Conservation (phyloP, 768 basidiomycete species). For the Tricholoma furcatifolium region DNA sequence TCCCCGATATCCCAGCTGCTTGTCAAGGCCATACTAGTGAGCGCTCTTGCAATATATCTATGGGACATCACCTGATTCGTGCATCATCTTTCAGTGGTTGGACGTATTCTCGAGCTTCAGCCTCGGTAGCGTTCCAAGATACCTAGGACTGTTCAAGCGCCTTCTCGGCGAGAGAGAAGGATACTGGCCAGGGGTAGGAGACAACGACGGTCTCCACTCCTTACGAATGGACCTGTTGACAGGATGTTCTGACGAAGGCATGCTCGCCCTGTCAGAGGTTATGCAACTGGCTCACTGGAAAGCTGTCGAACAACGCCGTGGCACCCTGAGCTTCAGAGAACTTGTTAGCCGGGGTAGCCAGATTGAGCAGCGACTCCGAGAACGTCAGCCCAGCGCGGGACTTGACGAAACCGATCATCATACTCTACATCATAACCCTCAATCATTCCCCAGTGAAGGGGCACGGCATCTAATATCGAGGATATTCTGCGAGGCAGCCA, state of each 20-base stretch:
- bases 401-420: slow-evolving; percentile 31
- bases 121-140: slow-evolving; percentile 59
- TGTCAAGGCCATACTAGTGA: slow-evolving; percentile 72
- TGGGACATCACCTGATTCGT: slow-evolving; percentile 16
- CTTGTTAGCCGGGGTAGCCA: slow-evolving; percentile 70
- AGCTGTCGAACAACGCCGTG: slow-evolving; percentile 56
- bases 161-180: slow-evolving; percentile 54
- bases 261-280: slow-evolving; percentile 74
- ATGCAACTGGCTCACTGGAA: slow-evolving; percentile 80
- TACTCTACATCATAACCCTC: slow-evolving; percentile 42
- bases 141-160: slow-evolving; percentile 62
- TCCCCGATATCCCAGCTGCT: slow-evolving; percentile 51
- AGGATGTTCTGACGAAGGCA: slow-evolving; percentile 77
- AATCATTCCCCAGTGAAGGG: slow-evolving; percentile 40
- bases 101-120: slow-evolving; percentile 74
- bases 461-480: slow-evolving; percentile 46
- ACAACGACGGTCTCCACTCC: slow-evolving; percentile 34
- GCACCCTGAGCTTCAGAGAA: slow-evolving; percentile 70
- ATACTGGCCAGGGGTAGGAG: slow-evolving; percentile 42
- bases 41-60: slow-evolving; percentile 24
- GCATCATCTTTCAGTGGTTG: slow-evolving; percentile 61
- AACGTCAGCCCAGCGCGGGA: slow-evolving; percentile 33
- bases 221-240: slow-evolving; percentile 67
- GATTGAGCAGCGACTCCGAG: slow-evolving; percentile 65
- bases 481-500: slow-evolving; percentile 64